phyloP scores from a whole-genome alignment of 2,329 filamentous ascomycete genomes.

The Cephalotrichum gorgonifer region DNA sequence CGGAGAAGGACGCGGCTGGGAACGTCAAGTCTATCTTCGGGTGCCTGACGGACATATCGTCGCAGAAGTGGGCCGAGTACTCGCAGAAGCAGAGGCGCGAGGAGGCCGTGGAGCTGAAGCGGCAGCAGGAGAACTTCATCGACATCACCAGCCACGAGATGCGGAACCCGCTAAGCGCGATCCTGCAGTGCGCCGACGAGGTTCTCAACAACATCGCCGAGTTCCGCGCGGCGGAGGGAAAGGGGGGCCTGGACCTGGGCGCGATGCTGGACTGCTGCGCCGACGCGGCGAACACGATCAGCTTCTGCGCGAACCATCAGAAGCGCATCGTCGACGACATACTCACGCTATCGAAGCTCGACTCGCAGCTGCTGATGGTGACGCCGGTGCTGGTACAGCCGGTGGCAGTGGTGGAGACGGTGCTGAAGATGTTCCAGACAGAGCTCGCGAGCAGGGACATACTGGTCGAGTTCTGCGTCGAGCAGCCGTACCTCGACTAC shows the following conservation, averaged over 20 bases:
- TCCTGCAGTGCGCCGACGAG: conserved; percentile 68
- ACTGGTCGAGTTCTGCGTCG: conserved; percentile 56
- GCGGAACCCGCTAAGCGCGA: conserved; percentile 65
- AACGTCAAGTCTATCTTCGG: conserved; percentile 66
- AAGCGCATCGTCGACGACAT: conserved; percentile 63
- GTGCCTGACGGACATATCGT: conserved; percentile 75
- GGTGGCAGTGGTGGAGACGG: conserved; percentile 54
- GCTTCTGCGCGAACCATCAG: conserved; percentile 69
- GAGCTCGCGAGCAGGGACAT: conserved; percentile 66
- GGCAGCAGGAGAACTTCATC: conserved; percentile 61
- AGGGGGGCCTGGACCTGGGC: conserved; percentile 30
- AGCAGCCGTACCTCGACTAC: conserved; percentile 55
- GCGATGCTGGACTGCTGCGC: conserved; percentile 44
- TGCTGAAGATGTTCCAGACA: conserved; percentile 70
- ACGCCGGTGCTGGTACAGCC: conserved; percentile 63
- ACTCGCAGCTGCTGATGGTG: conserved; percentile 59
- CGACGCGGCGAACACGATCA: conserved; percentile 73
- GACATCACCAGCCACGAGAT: conserved; percentile 68
- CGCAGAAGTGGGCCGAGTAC: conserved; percentile 76
- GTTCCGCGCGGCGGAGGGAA: conserved; percentile 24
- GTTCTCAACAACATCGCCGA: conserved; percentile 43
- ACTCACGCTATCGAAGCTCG: conserved; percentile 57
- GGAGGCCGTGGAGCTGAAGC: conserved; percentile 72
- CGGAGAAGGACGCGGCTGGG: conserved; percentile 55
- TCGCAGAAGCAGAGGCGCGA: conserved; percentile 68